These are phyloP conservation scores for Nothophaeocryptopus gaeumannii DNA, from an alignment of 2,329 filamentous ascomycete genomes.

Conservation along the genomic window DNA sequence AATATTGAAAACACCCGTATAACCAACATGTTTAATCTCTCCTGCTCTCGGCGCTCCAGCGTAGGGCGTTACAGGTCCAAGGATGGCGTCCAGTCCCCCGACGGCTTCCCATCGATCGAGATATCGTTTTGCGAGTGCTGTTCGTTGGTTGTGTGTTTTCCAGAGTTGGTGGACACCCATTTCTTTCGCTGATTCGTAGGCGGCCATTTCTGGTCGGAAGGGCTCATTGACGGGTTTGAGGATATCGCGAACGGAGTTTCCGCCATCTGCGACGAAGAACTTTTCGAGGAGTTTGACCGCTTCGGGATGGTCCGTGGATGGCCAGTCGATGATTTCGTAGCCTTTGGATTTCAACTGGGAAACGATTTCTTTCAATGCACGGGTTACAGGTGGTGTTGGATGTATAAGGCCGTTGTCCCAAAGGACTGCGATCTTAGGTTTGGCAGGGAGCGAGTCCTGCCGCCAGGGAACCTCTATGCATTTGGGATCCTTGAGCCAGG, in stretches of 20 bases:
- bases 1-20: conserved; percentile 46
- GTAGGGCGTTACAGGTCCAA: conserved; percentile 48
- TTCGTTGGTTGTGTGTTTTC: conserved; percentile 49
- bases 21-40: conserved; percentile 46
- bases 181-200: conserved; percentile 45
- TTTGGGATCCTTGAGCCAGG: conserved; percentile 54
- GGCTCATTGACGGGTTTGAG: conserved; percentile 44
- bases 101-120: conserved; percentile 45
- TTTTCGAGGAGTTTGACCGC: conserved; percentile 49
- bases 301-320: conserved; percentile 52
- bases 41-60: conserved; percentile 40
- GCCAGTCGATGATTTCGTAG: conserved; percentile 57
- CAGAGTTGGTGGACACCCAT: conserved; percentile 46
- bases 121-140: conserved; percentile 40
- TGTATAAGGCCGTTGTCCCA: conserved; percentile 60
- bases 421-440: conserved; percentile 60
- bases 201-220: conserved; percentile 49
- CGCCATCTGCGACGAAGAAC: conserved; percentile 54
- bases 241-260: conserved; percentile 44
- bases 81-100: conserved; percentile 44
- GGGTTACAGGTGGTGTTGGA: conserved; percentile 58
- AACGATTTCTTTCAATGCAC: conserved; percentile 56
- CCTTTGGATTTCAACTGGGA: conserved; percentile 51
- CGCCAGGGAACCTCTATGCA: conserved; percentile 56
- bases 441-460: conserved; percentile 41